Percentiles rank a stretch among this genome's conserved stretches.
Conservation (phyloP, 2,329 filamentous ascomycete genomes). For the Lachnellula occidentalis region DNA sequence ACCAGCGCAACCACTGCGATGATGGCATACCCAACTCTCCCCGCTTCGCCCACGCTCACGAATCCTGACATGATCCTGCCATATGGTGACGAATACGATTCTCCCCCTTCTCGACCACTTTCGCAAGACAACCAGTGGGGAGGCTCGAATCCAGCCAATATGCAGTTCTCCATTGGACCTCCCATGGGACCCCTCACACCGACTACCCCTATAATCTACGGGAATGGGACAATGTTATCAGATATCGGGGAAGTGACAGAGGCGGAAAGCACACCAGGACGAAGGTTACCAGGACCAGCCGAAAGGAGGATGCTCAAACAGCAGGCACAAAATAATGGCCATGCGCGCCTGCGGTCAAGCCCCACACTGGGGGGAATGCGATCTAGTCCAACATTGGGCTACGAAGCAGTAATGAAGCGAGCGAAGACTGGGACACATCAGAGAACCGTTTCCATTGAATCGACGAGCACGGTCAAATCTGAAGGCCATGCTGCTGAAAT, state of each 20-base stretch:
- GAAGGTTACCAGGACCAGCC: constrained; percentile 27
- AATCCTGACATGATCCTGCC: constrained; percentile 95
- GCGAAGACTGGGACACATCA: constrained; percentile 41
- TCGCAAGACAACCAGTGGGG: constrained; percentile 35
- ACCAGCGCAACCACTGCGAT: constrained; percentile 20
- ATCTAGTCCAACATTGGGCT: constrained; percentile 43
- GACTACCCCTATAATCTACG: constrained; percentile 61
- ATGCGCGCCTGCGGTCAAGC: constrained; percentile 36
- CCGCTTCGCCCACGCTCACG: constrained; percentile 79
- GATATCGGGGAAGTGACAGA: constrained; percentile 57
- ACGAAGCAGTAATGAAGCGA: constrained; percentile 41
- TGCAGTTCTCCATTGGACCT: constrained; percentile 32
- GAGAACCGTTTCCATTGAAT: constrained; percentile 52
- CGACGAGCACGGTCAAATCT: constrained; percentile 54
- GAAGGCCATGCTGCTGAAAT: constrained; percentile 40
- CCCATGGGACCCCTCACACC: constrained; percentile 45
- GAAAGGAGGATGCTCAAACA: constrained; percentile 28
- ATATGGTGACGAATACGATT: constrained; percentile 51
- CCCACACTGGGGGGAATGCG: constrained; percentile 39
- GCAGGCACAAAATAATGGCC: constrained; percentile 12
- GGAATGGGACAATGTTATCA: constrained; percentile 63
- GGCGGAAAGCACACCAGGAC: constrained; percentile 43
- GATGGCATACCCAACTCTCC: constrained; percentile 42
- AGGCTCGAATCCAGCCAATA: constrained; percentile 17
- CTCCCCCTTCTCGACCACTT: constrained; percentile 45